A percentile compares a stretch with the other conserved stretches of the same genome.
These are phyloP conservation scores for Mariannaea sp. DNA, from an alignment of 2,329 filamentous ascomycete species.

Conservation along the genomic window DNA sequence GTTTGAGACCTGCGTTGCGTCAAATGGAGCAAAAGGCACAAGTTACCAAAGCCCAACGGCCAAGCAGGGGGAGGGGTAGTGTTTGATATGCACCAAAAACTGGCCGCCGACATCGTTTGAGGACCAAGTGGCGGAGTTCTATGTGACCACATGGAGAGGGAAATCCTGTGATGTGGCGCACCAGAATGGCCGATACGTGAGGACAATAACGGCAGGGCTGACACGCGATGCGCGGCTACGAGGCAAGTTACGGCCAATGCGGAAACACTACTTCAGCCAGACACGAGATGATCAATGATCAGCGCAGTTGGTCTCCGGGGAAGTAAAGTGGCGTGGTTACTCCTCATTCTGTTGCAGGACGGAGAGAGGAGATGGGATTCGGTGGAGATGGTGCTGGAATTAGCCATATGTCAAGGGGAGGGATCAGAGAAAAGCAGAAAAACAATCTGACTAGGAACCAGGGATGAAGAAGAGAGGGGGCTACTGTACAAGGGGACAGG, in stretches of 20 bases:
- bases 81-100: constrained; percentile 9
- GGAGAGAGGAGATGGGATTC: not conserved
- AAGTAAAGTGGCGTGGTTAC: constrained; percentile 33
- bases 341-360: constrained; percentile 1
- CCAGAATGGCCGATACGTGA: constrained; percentile 25
- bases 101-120: constrained; percentile 8
- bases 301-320: constrained; percentile 35
- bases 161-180: constrained; percentile 17
- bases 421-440: not conserved
- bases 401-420: not conserved
- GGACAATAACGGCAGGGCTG: constrained; percentile 36
- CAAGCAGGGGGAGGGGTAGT: constrained; percentile 20
- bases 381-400: not conserved
- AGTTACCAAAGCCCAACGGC: constrained; percentile 14
- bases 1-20: constrained; percentile 30
- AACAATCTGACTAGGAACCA: constrained; percentile 9
- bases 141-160: constrained; percentile 21
- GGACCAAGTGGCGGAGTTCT: constrained; percentile 21
- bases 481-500: constrained; percentile 3
- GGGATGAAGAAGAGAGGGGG: constrained; percentile 4
- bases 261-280: constrained; percentile 32
- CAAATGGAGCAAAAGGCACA: constrained; percentile 19
- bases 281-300: constrained; percentile 38
- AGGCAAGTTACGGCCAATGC: constrained; percentile 30
- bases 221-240: constrained; percentile 38